Percentiles rank a stretch among this genome's conserved stretches.
Conservation (phyloP, 768 basidiomycete genomes). For the Lentinula boryana region DNA sequence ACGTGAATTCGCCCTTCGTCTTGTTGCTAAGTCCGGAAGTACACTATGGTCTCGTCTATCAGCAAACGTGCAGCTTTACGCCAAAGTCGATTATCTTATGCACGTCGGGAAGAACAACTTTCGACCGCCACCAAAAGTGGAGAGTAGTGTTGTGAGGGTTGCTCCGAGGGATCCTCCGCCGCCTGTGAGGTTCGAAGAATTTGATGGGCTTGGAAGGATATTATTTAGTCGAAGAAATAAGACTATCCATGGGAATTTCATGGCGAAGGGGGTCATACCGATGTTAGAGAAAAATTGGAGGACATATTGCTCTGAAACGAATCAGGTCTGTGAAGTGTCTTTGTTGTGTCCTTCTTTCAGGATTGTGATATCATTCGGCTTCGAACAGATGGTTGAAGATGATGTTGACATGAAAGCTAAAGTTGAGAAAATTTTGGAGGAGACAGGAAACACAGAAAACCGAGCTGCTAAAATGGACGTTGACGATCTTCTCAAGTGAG, state of each 20-base stretch:
- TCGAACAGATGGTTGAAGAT: slow-evolving; percentile 59
- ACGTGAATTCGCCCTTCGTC: slow-evolving; percentile 92
- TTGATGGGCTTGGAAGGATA: slow-evolving; percentile 91
- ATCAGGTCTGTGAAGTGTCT: slow-evolving; percentile 36
- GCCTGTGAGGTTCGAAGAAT: slow-evolving; percentile 93
- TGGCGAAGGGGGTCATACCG: slow-evolving; percentile 90
- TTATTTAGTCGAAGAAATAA: slow-evolving; percentile 90
- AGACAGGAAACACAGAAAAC: slow-evolving; percentile 67
- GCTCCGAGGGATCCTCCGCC: slow-evolving; percentile 94
- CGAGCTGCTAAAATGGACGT: slow-evolving; percentile 92
- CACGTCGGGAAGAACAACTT: slow-evolving; percentile 97
- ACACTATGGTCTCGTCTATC: slow-evolving; percentile 90
- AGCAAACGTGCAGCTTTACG: slow-evolving; percentile 96
- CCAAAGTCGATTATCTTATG: slow-evolving; percentile 94
- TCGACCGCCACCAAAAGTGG: slow-evolving; percentile 91
- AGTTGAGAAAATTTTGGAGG: slow-evolving; percentile 67
- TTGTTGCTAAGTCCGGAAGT: slow-evolving; percentile 80
- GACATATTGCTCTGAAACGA: slow-evolving; percentile 84
- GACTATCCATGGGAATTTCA: slow-evolving; percentile 82
- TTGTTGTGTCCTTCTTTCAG: background rate
- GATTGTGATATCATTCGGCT: background rate
- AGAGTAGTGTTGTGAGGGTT: slow-evolving; percentile 87
- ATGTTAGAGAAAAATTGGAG: slow-evolving; percentile 92
- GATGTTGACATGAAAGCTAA: slow-evolving; percentile 61
- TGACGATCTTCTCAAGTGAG: slow-evolving; percentile 85